phyloP scores from a whole-genome alignment of 164 flowering plant species.

The Umbilicus rupestris region DNA sequence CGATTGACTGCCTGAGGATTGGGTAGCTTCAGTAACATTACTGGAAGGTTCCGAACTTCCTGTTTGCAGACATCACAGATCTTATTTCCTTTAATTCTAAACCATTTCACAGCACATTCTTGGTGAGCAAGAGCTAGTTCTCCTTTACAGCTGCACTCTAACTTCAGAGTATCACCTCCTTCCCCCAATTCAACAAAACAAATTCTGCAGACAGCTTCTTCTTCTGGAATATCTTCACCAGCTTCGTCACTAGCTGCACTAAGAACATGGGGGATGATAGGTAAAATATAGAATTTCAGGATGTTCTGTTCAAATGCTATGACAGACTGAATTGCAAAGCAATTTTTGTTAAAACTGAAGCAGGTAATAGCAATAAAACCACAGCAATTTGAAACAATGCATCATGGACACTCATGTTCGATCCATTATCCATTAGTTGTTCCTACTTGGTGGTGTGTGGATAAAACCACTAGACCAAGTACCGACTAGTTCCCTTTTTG shows the following conservation, averaged over 20 bases:
- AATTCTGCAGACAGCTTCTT: conserved; percentile 81
- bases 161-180: conserved; percentile 69
- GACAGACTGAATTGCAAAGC: neutral
- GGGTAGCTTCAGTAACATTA: conserved; percentile 49
- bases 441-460: neutral
- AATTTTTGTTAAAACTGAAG: neutral
- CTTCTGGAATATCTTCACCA: conserved; percentile 75
- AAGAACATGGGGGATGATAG: neutral
- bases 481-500: neutral
- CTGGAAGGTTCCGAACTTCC: conserved; percentile 72
- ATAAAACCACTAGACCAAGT: neutral
- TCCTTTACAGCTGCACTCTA: conserved; percentile 88
- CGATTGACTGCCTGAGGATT: conserved; percentile 33
- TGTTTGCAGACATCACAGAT: conserved; percentile 74
- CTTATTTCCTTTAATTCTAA: conserved; percentile 76
- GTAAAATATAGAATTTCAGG: conserved; percentile 1
- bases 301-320: neutral
- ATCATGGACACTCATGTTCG: neutral
- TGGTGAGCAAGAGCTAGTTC: conserved; percentile 85
- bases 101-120: conserved; percentile 86
- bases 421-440: neutral
- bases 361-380: neutral
- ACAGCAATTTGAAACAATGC: neutral
- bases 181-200: conserved; percentile 70
- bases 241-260: conserved; percentile 32